Evolutionary conservation across 2,329 filamentous ascomycete genomes (phyloP).

Genomic region (Lasiodiplodia theobromae): DNA sequence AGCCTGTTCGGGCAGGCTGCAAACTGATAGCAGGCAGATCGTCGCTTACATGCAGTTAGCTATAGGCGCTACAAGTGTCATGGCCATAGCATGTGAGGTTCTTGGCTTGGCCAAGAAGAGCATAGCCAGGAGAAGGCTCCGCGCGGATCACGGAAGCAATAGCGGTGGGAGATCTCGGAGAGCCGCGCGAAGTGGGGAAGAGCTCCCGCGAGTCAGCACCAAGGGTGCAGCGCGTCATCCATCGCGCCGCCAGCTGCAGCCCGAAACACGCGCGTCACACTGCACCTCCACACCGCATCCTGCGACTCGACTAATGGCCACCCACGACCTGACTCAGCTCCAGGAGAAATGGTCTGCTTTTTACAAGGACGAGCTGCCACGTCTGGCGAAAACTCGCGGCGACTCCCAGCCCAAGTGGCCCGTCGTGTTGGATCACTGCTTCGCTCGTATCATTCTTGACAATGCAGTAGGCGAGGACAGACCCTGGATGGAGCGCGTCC

Average conservation of each 20-base stretch:
- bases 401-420: conserved; percentile 50
- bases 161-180: conserved; percentile 4
- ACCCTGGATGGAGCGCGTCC: conserved; percentile 53
- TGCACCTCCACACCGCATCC: conserved; percentile 13
- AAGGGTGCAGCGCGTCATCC: conserved; percentile 8
- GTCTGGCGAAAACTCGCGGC: conserved; percentile 39
- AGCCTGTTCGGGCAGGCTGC: not conserved
- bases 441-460: conserved; percentile 56
- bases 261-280: not conserved
- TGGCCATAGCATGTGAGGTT: not conserved
- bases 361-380: conserved; percentile 39
- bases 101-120: not conserved
- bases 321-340: not conserved
- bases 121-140: not conserved
- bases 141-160: conserved; percentile 11
- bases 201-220: conserved; percentile 4
- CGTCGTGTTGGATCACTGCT: conserved; percentile 53
- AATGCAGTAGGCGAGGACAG: conserved; percentile 47
- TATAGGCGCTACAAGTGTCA: not conserved
- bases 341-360: conserved; percentile 37
- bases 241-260: conserved; percentile 2
- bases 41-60: not conserved
- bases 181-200: not conserved
- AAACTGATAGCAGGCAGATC: not conserved
- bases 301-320: not conserved